Base-by-base conservation (phyloP, 371 early-diverging fungal genomes). In the Lichtheimia ornata region DNA sequence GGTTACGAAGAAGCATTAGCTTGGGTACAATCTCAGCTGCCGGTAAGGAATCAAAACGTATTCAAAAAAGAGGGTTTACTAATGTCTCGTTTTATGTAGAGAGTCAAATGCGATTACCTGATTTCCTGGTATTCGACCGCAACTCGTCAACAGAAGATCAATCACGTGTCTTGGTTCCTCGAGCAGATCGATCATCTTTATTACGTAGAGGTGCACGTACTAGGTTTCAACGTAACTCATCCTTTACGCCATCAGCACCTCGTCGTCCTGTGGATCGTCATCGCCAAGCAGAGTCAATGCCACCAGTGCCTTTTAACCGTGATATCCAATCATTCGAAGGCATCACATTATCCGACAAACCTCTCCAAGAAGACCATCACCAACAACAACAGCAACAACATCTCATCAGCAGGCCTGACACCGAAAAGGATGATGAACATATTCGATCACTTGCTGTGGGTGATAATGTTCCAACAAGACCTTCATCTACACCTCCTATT, bases 131-230 rank as follows among this genome's bases (percentile, higher is more conserved):
- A 5, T 81, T 81, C 57, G 78, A 81, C 62, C 69, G 81, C 51
- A 71, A 83, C 53, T 83, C 84, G 6, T 73, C 84, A 17, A 67
- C 84, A 14, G 49, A 71, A 22, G 84, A 81, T 65, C 69, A 77
- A 17, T 81, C 82, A 5, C 65, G 66, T 45, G 71, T 80, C 5
- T 64, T 83, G 11, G 80, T 81, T 17, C 80, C 78, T 2, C 74
- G 72, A 64, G 73, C 72, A 27, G 72, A 81, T 63, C 61, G 82
- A 50, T 69, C 79, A 17, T 64, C 77, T n/a, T 62, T 67, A 50
- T 59, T 76, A 41, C 65, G 82, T 49, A 71, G 84, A 66, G 75
- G 81, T 1, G 84, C 84, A 24, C 72, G 84, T 4, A 81, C 78
- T 4, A 83, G 76, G 49, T 76, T 83, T 52, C 79, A 81, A 44